Evolutionary conservation across 2,329 filamentous ascomycete genomes (phyloP), one percentile per base, ranked within the genome.

Genomic region (Paecilomyces variotii): DNA sequence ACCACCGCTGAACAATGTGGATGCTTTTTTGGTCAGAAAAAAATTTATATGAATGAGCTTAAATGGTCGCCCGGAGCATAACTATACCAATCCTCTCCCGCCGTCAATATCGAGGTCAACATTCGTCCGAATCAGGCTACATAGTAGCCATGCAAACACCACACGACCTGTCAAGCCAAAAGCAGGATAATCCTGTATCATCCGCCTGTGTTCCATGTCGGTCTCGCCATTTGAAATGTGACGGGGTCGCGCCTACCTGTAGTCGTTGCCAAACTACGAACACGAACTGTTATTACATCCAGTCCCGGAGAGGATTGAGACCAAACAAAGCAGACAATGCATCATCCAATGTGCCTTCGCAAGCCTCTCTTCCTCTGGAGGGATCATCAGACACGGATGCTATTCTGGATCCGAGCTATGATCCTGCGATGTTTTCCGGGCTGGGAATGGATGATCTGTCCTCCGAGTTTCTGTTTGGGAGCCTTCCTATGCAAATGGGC

Each of bases 201-300:
- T 59, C 68, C 24, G 67, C 67, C 51, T 74, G 71, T 55, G 32
- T 70, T 10, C 64, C 68, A 7, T 74, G 72, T 58, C 75, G 72
- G 55, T 72, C 65, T 58, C 74, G 71, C 30, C 76, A 76, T 67
- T 68, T 79, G 32, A 79, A 78, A 69, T 82, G 78, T 62, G 79
- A 80, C 61, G 78, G 74, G 39, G 73, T 69, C 52, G 71, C 70
- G 58, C 79, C 79, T 28, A 65, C 64, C 19, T 80, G 78, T 59
- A 69, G 65, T 56, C 76, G 78, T 26, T 80, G 79, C 62, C n/a
- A 53, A 0, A 63, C 65, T n/a, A 25, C 75, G 52, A 73, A 72
- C 27, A 78, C 78, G 59, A 68, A 76, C 28, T 82, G 79, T 58
- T 74, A 72, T 59, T 82, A 81, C 66, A 72, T 77, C 24, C 76